A percentile compares a stretch with the other conserved stretches of the same genome.
These are phyloP conservation scores for Trametes hirsuta DNA, from an alignment of 1,284 basidiomycete species.

Conservation along the genomic window DNA sequence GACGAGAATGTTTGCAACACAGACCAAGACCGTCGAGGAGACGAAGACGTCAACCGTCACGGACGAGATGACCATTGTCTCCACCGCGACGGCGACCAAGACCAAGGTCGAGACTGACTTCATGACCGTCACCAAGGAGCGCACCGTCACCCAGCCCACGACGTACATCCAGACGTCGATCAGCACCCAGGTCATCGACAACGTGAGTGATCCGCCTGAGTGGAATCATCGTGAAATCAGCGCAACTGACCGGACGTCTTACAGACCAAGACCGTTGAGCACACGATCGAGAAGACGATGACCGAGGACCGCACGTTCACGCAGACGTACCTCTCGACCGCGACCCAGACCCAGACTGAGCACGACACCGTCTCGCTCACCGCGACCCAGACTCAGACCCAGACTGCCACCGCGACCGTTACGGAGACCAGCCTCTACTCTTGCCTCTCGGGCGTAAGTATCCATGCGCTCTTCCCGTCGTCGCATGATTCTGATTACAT, in stretches of 20 bases:
- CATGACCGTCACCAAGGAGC: constrained; percentile 35
- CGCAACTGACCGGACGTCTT: background rate
- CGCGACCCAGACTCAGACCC: constrained; percentile 27
- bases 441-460: constrained; percentile 53
- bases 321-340: constrained; percentile 27
- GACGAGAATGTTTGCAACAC: background rate
- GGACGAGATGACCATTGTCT: constrained; percentile 34
- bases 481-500: background rate
- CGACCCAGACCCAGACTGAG: constrained; percentile 23
- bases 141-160: constrained; percentile 42
- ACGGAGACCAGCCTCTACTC: constrained; percentile 54
- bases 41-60: constrained; percentile 35
- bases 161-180: constrained; percentile 59
- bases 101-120: constrained; percentile 28
- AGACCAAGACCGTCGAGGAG: constrained; percentile 38
- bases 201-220: constrained; percentile 35
- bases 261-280: constrained; percentile 35
- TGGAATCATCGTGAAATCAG: no score
- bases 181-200: constrained; percentile 61
- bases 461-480: background rate
- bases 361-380: constrained; percentile 50
- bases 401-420: constrained; percentile 46
- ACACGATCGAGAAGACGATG: constrained; percentile 34
- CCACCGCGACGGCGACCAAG: constrained; percentile 49
- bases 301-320: constrained; percentile 35